Evolutionary conservation across 768 basidiomycete species (phyloP).

Genomic region (Crepidotus variabilis): DNA sequence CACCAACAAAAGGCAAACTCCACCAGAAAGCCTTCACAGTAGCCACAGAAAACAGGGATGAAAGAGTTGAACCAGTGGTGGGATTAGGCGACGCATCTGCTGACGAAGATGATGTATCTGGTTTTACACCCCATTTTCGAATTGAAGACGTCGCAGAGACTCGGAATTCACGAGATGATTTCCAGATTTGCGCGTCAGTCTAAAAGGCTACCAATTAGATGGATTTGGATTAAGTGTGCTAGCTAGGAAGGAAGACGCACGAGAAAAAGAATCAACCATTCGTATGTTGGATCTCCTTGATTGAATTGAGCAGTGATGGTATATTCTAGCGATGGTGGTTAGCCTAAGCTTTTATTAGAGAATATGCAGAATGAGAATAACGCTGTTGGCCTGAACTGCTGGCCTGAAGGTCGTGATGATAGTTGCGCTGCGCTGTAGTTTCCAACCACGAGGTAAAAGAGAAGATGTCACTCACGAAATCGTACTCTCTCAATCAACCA

Average conservation of each 20-base stretch:
- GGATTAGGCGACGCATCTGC: neutral
- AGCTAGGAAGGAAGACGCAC: slow-evolving; percentile 17
- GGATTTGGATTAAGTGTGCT: too few relatives aligned
- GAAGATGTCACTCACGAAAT: slow-evolving; percentile 21
- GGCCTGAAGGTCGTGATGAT: too few relatives aligned
- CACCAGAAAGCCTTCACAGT: slow-evolving; percentile 5
- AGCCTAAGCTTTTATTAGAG: neutral
- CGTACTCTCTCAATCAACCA: slow-evolving; percentile 31
- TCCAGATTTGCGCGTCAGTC: slow-evolving; percentile 43
- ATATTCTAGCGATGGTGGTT: slow-evolving; percentile 24
- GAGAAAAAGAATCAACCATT: slow-evolving; percentile 38
- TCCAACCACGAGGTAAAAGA: neutral
- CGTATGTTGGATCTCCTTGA: slow-evolving; percentile 37
- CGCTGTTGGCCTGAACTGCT: too few relatives aligned
- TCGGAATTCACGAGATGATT: slow-evolving; percentile 34
- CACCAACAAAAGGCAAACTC: slow-evolving; percentile 3
- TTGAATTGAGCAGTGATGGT: slow-evolving; percentile 34
- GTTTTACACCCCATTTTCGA: slow-evolving; percentile 35
- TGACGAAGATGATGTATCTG: slow-evolving; percentile 12
- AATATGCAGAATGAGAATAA: too few relatives aligned
- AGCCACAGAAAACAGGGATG: slow-evolving; percentile 5
- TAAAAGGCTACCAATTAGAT: slow-evolving; percentile 7
- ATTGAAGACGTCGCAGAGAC: slow-evolving; percentile 36
- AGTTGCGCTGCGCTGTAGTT: too few relatives aligned
- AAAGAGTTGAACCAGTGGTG: slow-evolving; percentile 1